Evolutionary conservation across 345 rosid genomes (phyloP), one percentile per base, ranked within the genome.

Genomic region (Eucalyptus tenuipes): DNA sequence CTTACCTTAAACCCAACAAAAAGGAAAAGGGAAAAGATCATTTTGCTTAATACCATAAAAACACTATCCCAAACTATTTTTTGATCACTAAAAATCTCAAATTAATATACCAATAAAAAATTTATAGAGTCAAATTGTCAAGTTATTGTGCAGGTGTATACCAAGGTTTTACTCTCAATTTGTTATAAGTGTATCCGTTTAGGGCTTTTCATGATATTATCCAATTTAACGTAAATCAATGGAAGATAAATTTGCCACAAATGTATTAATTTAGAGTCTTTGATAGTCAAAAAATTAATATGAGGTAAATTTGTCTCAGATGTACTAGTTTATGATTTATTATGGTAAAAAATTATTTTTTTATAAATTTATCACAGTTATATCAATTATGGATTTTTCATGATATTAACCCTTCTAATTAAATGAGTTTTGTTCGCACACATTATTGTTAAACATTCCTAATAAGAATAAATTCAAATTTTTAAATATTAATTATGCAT

Each of bases 151-250:
- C 1, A 9, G 10, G 57, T 52, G 57, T 18, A 52, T 52, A 7
- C 0, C 1, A 2, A 0, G 25, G 0, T 8, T 52, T 52, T 52
- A 0, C 10, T 52, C 0, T 18, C 24, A 2, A 20, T 1, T 52
- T 52, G 55, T 52, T 2, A 52, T 18, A 52, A 52, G 24, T 2
- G 0, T 52, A 52, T 3, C 0, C 1, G 0, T 52, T 52, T 7
- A 0, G 4, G 1, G 2, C 7, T 52, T 52, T 52, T 52, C 24
- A 2, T 52, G 2, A 1, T 18, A 52, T 52, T 20, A 20, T 52
- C 57, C 10, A 52, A 52, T 52, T 52, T 1, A 52, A 52, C 0
- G 2, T 0, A 52, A 52, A 52, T 52, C 4, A 18, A 18, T 0
- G 0, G 0, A 18, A 7, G 0, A 52, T 52, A 18, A 52, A 52